phyloP scores from a whole-genome alignment of 805 yeast species.

The Hanseniaspora thailandica region DNA sequence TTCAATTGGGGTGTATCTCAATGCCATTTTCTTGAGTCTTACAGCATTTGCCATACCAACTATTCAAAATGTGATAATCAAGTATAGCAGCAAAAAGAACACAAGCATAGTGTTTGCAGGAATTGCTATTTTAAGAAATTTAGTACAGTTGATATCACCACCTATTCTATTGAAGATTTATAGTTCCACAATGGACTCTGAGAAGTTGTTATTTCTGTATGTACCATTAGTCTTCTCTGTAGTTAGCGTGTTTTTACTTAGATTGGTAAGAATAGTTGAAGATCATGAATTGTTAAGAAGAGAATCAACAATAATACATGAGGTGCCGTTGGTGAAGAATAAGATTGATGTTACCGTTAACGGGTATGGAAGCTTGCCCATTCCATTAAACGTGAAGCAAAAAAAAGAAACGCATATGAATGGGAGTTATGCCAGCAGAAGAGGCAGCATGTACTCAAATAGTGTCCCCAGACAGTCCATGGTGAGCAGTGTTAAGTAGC shows the following conservation, averaged over 20 bases:
- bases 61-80: conserved; percentile 46
- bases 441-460: not conserved
- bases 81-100: conserved; percentile 46
- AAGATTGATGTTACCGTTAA: not conserved
- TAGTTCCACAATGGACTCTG: conserved; percentile 31
- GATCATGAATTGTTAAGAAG: conserved; percentile 19
- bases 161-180: conserved; percentile 40
- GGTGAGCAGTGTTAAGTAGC: too few species aligned
- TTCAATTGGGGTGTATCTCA: conserved; percentile 23
- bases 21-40: conserved; percentile 34
- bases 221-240: conserved; percentile 21
- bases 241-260: conserved; percentile 18
- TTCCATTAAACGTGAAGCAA: not conserved
- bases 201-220: conserved; percentile 32
- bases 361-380: not conserved
- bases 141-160: conserved; percentile 40
- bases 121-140: conserved; percentile 45
- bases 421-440: not conserved
- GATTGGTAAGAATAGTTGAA: conserved; percentile 20
- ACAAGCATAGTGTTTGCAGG: conserved; percentile 69
- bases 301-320: conserved; percentile 12
- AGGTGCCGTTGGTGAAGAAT: not conserved
- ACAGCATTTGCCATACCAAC: conserved; percentile 47
- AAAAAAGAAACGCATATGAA: too few species aligned
- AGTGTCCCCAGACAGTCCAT: not conserved